Evolutionary conservation across 495 filamentous ascomycete genomes (phyloP), one percentile per base, ranked within the genome.

Genomic region (Melanomma pulvis-pyrius): DNA sequence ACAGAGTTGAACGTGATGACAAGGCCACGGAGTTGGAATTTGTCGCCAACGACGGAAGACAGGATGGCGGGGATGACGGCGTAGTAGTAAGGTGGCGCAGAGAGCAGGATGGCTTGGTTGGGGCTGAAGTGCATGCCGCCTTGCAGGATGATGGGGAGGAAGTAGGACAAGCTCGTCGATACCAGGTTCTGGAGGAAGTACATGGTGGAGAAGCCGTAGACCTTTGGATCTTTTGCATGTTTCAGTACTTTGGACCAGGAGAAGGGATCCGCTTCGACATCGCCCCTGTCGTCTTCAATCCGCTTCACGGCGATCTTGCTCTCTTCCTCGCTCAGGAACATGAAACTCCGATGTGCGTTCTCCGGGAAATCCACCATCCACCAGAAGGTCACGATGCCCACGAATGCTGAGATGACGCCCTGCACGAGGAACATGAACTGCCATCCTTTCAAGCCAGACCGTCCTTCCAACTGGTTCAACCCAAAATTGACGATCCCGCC

Each of bases 331-430:
- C 82, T 83, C 25, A 92, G 79, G 70, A 92, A 92, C 57, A 62
- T 76, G 67, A 88, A 87, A 74, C 85, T 88, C 2, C 75, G 74
- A 51, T 83, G 79, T 0, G 86, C 80, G 8, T 87, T 83, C 57
- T 92, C 89, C 0, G 90, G 90, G 65, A 93, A 93, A 68, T 92
- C 90, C 26, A 92, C 81, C 73, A 92, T 91, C 88, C 88, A 92
- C 78, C 85, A 88, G 68, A 88, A 92, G 0, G 87, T 91, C 3
- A 81, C 56, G n/a, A 90, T 67, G 6, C 89, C 88, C 46, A 92
- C 75, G 1, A 89, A 75, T 65, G 81, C 85, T n/a, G 88, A 78
- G 59, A 90, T 85, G 0, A 82, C 32, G 2, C 86, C 86, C 73
- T 92, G 89, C 1, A 92, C 85, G 6, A 92, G 71, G 61, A 86